These are phyloP conservation scores for Hypoxylon intermedium DNA, from an alignment of 495 filamentous ascomycete species.

Conservation along the genomic window DNA sequence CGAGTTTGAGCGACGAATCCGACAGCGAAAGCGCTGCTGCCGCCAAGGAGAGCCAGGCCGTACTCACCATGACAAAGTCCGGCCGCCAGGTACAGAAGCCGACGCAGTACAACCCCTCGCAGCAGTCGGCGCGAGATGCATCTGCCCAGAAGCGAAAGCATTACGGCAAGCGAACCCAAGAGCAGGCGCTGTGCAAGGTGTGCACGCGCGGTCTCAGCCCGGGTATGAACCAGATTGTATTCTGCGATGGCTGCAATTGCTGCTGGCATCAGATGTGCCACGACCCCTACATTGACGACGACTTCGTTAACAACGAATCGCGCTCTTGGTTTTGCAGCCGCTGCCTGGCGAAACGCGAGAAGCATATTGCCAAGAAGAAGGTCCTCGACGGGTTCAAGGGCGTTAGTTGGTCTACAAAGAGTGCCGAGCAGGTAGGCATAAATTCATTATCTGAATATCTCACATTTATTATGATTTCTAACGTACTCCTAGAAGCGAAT, in stretches of 20 bases:
- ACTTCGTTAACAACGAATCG: constrained; percentile 69
- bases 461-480: constrained; percentile 39
- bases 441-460: constrained; percentile 44
- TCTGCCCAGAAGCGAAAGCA: constrained; percentile 48
- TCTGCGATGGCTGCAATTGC: constrained; percentile 89
- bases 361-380: constrained; percentile 50
- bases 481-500: constrained; percentile 42
- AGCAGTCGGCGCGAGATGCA: constrained; percentile 46
- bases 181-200: constrained; percentile 70
- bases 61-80: constrained; percentile 77
- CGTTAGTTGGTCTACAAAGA: constrained; percentile 56
- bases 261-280: constrained; percentile 94
- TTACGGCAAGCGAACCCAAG: constrained; percentile 57
- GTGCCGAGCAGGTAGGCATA: constrained; percentile 48
- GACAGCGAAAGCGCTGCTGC: constrained; percentile 55
- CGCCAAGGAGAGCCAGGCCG: constrained; percentile 45
- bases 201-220: constrained; percentile 82
- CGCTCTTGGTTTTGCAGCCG: constrained; percentile 77
- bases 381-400: constrained; percentile 37
- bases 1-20: constrained; percentile 47
- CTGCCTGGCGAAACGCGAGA: constrained; percentile 64
- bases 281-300: constrained; percentile 76
- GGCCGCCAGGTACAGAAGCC: constrained; percentile 83
- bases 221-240: constrained; percentile 83
- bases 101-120: constrained; percentile 68